Base-by-base conservation (phyloP, 2,329 filamentous ascomycete species). In the Rutstroemia sp. region DNA sequence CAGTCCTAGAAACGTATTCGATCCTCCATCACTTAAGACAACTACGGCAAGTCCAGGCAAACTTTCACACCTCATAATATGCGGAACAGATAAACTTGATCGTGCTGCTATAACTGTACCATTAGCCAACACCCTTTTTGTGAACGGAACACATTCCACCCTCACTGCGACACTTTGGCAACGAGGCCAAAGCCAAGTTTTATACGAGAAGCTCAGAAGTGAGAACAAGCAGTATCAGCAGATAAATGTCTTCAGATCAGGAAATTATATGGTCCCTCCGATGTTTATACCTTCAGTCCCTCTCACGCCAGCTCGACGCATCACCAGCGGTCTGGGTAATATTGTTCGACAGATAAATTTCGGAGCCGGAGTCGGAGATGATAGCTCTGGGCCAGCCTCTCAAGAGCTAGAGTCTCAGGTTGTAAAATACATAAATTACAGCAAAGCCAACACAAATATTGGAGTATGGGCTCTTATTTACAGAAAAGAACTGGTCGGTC, bases 81-180 rank as follows among this genome's bases (percentile, higher is more conserved):
- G 57, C n/a, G 50, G 51, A 14, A 23, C 48, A 41, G 44, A 23
- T n/a, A 4, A 10, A 25, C 44, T 25, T 16, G 16, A 23, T 4
- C 14, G 25, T 47, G 8, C 38, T 17, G 30, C 46, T 3, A 34
- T 55, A 44, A 68, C 77, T 5, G 57, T 92, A 2, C 88, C 88
- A 2, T 73, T 94, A 25, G 85, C 89, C 42, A 89, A 90, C 65
- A 95, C 89, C 0, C 73, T 90, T 6, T 94, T 94, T 66, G 80
- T 84, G 41, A 92, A 85, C 58, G 86, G 83, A 47, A 76, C 74
- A 25, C 73, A 74, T 1, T 84, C 84, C 2, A 87, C 83, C 1
- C 70, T 89, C 7, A 66, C 79, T 27, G 72, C 73, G 2, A 75
- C 70, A 56, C 69, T 62, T 55, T 79, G 76, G 76, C 23, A 17